phyloP scores from a whole-genome alignment of 2,329 filamentous ascomycete genomes.

The Penicillium oxalicum region DNA sequence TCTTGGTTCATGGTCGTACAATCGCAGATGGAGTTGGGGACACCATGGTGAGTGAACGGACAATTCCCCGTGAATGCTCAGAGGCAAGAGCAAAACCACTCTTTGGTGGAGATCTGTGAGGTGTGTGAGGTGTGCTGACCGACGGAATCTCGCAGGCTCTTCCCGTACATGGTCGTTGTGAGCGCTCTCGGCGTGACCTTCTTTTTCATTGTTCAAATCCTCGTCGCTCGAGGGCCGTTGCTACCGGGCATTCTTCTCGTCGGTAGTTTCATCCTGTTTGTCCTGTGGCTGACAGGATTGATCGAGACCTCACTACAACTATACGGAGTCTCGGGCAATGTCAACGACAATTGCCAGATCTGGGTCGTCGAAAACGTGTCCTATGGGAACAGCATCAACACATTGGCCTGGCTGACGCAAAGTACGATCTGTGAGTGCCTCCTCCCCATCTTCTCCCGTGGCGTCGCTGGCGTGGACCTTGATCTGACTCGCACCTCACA shows the following conservation, averaged over 20 bases:
- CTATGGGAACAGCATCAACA: constrained; percentile 48
- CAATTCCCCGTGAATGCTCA: too few relatives aligned
- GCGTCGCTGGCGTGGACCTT: background rate
- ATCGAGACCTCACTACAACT: constrained; percentile 59
- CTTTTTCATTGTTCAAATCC: constrained; percentile 53
- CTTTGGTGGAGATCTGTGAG: background rate
- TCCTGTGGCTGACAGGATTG: constrained; percentile 56
- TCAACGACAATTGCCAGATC: constrained; percentile 54
- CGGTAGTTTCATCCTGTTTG: constrained; percentile 56
- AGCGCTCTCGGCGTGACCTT: constrained; percentile 53
- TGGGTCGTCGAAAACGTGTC: constrained; percentile 47
- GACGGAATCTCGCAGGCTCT: constrained; percentile 46
- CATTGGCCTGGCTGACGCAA: constrained; percentile 58
- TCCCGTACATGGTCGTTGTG: constrained; percentile 58
- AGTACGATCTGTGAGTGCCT: constrained; percentile 52
- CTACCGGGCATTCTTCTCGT: constrained; percentile 56
- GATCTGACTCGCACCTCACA: constrained; percentile 21
- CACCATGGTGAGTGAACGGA: constrained; percentile 49
- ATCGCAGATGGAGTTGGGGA: constrained; percentile 48
- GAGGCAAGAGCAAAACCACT: too few relatives aligned
- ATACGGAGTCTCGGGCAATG: constrained; percentile 51
- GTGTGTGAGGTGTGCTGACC: constrained; percentile 2
- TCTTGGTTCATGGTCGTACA: constrained; percentile 57
- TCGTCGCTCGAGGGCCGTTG: constrained; percentile 51
- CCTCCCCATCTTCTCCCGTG: background rate